Base-by-base conservation (phyloP, 2,329 filamentous ascomycete species). In the Phaeophleospora eucalypticola region DNA sequence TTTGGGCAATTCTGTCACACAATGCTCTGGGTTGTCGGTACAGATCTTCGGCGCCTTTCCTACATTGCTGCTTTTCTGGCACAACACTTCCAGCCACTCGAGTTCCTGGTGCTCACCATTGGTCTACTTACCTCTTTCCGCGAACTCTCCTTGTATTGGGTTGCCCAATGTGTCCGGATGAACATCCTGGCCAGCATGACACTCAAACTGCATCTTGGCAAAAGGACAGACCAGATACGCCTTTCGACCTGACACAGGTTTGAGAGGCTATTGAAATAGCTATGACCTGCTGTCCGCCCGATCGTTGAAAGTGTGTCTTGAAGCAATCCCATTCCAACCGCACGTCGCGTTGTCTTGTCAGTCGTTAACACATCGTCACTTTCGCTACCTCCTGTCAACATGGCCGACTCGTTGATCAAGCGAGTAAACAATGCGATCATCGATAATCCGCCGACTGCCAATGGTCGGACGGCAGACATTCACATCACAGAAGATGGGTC, bases 381-480 rank as follows among this genome's bases (percentile, higher is more conserved):
- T 29, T 29, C 24, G 24, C 12, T 29, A 29, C 24, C 24, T 29
- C 24, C 24, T 12, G 7, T 29, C 24, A 29, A 6, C 24, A 29
- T 29, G 24, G 24, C 24, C 24, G 24, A 29, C 24, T 29, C 24
- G 24, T 12, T 29, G 24, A 7, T 29, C 32, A 8, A 8, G 12
- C 45, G 45, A 19, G 35, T 6, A 14, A 47, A 47, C 39, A 29
- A 45, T 42, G 50, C 50, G 17, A 20, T 52, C 10, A 4, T 16
- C 15, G 41, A 52, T 36, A 52, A 52, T 33, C 46, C 50, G 2
- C 46, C 50, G 2, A 24, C 29, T 16, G 50, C 50, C 43, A 52
- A 52, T 27, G 41, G 41, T n/a, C 37, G 46, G 27, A 32, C 16
- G 24, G 50, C 50, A 18, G 43, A 52, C 40, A 52, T 52, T 29